These are phyloP conservation scores for Mycena leptocephala DNA, from an alignment of 768 basidiomycete species.

Conservation along the genomic window DNA sequence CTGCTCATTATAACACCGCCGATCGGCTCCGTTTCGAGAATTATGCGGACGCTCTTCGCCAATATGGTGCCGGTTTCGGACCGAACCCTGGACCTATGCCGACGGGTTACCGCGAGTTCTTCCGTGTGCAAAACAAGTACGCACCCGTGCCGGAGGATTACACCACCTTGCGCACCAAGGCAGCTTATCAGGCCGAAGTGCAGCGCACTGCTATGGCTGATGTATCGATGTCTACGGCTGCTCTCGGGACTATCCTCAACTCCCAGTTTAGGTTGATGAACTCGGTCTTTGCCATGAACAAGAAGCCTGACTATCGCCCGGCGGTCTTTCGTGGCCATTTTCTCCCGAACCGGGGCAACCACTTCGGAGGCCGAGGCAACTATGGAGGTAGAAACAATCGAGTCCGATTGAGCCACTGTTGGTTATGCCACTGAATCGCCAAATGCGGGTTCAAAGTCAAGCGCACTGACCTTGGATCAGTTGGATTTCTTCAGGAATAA, in stretches of 20 bases:
- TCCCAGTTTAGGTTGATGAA: not conserved
- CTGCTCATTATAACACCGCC: not conserved
- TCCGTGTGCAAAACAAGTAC: not conserved
- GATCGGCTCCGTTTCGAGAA: not conserved
- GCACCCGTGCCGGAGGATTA: constrained; percentile 5
- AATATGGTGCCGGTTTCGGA: not conserved
- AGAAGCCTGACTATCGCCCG: not conserved
- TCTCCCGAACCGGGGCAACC: not conserved
- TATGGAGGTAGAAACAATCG: not conserved
- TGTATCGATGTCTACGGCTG: not conserved
- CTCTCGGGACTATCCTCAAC: not conserved
- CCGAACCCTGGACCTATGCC: not conserved
- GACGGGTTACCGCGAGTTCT: not conserved
- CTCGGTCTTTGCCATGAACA: not conserved
- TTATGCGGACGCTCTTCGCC: not conserved
- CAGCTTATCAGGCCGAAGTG: not conserved
- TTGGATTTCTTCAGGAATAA: no score
- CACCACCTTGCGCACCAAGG: not conserved
- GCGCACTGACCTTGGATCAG: no score
- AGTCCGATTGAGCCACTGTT: no score
- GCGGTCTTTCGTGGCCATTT: no score
- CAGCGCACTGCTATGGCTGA: not conserved
- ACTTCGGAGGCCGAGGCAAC: not conserved
- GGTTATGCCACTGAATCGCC: no score
- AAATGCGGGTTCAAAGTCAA: no score